phyloP scores from a whole-genome alignment of 2,329 filamentous ascomycete species.

The Aspergillus clavatus region DNA sequence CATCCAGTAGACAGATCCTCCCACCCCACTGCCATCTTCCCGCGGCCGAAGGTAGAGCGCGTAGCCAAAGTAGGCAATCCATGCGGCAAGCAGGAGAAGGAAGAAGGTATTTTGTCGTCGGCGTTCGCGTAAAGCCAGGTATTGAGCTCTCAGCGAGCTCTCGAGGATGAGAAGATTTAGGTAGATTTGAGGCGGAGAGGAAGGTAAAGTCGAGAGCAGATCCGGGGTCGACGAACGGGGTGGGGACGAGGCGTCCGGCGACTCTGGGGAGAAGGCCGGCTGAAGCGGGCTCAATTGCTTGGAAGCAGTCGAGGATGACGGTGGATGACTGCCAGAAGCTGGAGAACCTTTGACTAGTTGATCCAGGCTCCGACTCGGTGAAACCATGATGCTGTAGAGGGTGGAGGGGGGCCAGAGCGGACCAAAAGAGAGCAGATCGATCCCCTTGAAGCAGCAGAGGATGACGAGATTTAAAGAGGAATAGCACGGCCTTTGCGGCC shows the following conservation, averaged over 20 bases:
- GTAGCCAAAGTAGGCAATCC: slow-evolving; percentile 82
- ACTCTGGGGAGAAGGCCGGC: slow-evolving; percentile 12
- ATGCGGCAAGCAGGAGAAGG: slow-evolving; percentile 69
- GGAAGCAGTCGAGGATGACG: slow-evolving; percentile 29
- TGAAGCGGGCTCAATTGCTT: slow-evolving; percentile 20
- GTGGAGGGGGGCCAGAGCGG: slow-evolving; percentile 6
- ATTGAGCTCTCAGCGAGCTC: slow-evolving; percentile 86
- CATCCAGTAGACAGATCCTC: slow-evolving; percentile 94
- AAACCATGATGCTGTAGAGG: slow-evolving; percentile 48
- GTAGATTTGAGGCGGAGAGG: slow-evolving; percentile 92
- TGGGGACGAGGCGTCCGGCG: slow-evolving; percentile 41
- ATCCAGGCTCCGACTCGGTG: slow-evolving; percentile 58
- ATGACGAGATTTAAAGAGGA: slow-evolving; percentile 4
- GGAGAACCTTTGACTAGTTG: slow-evolving; percentile 89
- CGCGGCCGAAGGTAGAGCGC: slow-evolving; percentile 91
- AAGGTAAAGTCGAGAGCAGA: slow-evolving; percentile 76
- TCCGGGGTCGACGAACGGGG: slow-evolving; percentile 51
- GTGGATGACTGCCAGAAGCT: slow-evolving; percentile 49
- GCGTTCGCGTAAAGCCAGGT: slow-evolving; percentile 81
- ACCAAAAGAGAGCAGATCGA: not conserved
- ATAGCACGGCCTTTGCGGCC: slow-evolving; percentile 28
- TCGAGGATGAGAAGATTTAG: slow-evolving; percentile 96
- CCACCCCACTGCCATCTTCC: slow-evolving; percentile 85
- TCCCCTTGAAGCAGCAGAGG: not conserved
- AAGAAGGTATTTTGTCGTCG: slow-evolving; percentile 92